Percentiles rank a stretch among this genome's conserved stretches.
These are phyloP conservation scores for Xylaria sp. DNA, from an alignment of 2,329 filamentous ascomycete species.

Conservation along the genomic window DNA sequence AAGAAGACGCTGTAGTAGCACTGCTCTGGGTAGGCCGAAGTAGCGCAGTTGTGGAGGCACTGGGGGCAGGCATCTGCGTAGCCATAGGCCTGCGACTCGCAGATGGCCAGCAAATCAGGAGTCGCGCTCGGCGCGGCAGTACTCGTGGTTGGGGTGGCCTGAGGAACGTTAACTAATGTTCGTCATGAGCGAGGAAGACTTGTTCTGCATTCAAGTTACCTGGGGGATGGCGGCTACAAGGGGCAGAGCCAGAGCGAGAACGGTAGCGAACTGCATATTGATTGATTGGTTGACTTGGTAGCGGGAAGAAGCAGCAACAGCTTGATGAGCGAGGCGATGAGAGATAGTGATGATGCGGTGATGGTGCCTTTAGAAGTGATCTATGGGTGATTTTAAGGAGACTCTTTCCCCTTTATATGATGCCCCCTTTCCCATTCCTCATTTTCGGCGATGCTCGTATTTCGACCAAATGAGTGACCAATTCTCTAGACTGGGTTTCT, in stretches of 20 bases:
- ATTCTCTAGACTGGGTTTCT: neutral
- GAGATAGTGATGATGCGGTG: neutral
- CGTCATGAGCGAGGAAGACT: neutral
- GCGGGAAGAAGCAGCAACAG: neutral
- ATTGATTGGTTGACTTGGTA: conserved; percentile 11
- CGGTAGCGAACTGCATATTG: conserved; percentile 40
- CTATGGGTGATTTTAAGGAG: neutral
- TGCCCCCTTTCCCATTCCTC: conserved; percentile 11
- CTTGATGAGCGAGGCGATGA: neutral
- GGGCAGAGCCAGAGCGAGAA: conserved; percentile 36
- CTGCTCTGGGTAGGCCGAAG: conserved; percentile 24
- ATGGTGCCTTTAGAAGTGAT: neutral
- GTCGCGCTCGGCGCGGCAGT: conserved; percentile 26
- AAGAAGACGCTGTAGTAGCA: conserved; percentile 41
- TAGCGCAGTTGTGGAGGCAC: conserved; percentile 37
- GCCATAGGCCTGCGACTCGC: conserved; percentile 34
- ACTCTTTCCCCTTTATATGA: conserved; percentile 24
- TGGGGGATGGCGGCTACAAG: conserved; percentile 38
- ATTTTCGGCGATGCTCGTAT: conserved; percentile 16
- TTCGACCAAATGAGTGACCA: conserved; percentile 4
- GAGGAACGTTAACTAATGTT: neutral
- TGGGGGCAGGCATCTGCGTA: conserved; percentile 37
- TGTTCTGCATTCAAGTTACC: conserved; percentile 25
- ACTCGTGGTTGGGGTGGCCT: conserved; percentile 36
- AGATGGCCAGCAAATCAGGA: conserved; percentile 36